Evolutionary conservation across 2,329 filamentous ascomycete species (phyloP).

Genomic region (Corinectria fuckeliana): DNA sequence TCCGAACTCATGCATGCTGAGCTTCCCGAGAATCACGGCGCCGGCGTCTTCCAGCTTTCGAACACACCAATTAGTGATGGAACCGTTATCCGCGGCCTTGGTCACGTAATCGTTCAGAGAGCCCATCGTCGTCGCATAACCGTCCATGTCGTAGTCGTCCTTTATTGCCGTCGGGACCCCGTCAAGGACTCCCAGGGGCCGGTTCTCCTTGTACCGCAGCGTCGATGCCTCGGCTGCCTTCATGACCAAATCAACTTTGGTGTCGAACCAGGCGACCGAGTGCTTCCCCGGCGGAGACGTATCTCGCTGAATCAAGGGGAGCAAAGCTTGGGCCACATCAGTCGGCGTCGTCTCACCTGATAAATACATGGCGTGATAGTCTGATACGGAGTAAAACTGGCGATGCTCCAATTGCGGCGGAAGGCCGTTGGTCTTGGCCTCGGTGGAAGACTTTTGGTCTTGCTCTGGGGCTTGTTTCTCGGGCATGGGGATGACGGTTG

Average conservation of each 20-base stretch:
- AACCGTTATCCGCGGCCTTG: slow-evolving; percentile 44
- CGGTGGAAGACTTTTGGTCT: slow-evolving; percentile 5
- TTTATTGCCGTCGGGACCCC: slow-evolving; percentile 78
- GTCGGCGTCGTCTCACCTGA: slow-evolving; percentile 53
- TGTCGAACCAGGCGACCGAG: slow-evolving; percentile 53
- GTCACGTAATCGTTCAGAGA: slow-evolving; percentile 66
- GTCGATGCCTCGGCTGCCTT: slow-evolving; percentile 54
- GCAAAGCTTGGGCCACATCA: slow-evolving; percentile 52
- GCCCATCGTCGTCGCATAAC: slow-evolving; percentile 72
- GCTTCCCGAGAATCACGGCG: slow-evolving; percentile 73
- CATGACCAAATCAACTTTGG: slow-evolving; percentile 49
- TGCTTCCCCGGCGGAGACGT: slow-evolving; percentile 47
- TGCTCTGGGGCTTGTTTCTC: slow-evolving; percentile 49
- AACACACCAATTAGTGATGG: slow-evolving; percentile 71
- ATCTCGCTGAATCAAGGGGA: slow-evolving; percentile 53
- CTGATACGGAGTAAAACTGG: slow-evolving; percentile 47
- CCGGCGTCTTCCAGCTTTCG: slow-evolving; percentile 73
- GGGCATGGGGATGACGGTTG: slow-evolving; percentile 44
- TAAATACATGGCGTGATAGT: slow-evolving; percentile 54
- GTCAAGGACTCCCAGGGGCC: slow-evolving; percentile 69
- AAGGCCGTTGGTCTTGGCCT: not conserved
- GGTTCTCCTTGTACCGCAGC: slow-evolving; percentile 56
- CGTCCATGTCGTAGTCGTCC: slow-evolving; percentile 78
- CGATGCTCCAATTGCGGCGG: slow-evolving; percentile 46
- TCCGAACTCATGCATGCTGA: slow-evolving; percentile 79